A percentile compares a stretch with the other conserved stretches of the same genome.
These are phyloP conservation scores for Sequoia sempervirens DNA, from an alignment of 75 land plant genomes.

Conservation along the genomic window DNA sequence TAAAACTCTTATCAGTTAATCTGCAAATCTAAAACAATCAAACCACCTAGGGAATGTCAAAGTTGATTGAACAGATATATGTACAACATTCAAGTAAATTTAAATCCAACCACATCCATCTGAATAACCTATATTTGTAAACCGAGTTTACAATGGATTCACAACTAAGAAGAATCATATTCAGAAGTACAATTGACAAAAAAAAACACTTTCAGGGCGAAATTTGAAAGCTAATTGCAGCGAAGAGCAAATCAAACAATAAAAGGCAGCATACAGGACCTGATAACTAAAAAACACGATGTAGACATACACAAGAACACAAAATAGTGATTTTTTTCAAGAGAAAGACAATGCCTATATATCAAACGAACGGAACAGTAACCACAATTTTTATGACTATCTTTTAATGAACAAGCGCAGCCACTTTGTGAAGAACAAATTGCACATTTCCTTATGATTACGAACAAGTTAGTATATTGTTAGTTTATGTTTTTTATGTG, in stretches of 20 bases:
- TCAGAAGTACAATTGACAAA: not conserved
- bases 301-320: not conserved
- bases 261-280: not conserved
- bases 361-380: not conserved
- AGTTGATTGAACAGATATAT: not conserved
- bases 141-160: not conserved
- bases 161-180: not conserved
- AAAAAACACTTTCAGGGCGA: not conserved
- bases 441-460: not conserved
- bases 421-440: not conserved
- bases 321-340: not conserved
- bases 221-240: not conserved
- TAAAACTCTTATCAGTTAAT: not conserved
- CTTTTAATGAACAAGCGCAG: not conserved
- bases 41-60: not conserved
- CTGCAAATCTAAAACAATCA: not conserved
- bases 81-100: not conserved
- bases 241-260: not conserved
- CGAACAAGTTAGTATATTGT: not conserved
- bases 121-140: not conserved
- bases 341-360: not conserved
- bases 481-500: not conserved
- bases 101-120: not conserved
- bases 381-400: not conserved
- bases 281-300: not conserved